Base-by-base conservation (phyloP, 108 stramenopile genomes). In the Conticribra guillardii region DNA sequence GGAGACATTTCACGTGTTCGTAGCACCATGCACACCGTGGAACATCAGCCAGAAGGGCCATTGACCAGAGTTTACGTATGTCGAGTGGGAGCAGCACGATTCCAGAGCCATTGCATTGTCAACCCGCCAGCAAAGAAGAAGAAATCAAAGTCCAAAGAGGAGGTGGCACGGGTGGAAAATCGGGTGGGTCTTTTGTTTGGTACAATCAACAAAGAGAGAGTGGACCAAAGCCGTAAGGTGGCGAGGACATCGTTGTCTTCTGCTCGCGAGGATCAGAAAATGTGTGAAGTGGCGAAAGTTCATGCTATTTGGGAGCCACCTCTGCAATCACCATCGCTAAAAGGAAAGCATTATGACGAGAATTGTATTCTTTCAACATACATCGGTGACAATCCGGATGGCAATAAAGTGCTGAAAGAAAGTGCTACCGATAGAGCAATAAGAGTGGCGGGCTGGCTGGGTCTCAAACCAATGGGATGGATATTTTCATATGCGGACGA, bases 261-360 rank as follows among this genome's bases (percentile, higher is more conserved):
- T 53, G 52, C 80, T 44, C 77, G 74, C 18, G 81, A 84, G 4
- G 83, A 80, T 30, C 34, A 77, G 15, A 85, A 87, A 33, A 90
- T 82, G 68, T 91, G 93, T 64, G 67, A 77, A n/a, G 90, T 89
- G 0, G 88, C 86, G n/a, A 91, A 89, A 70, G 89, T 94, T 11
- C 90, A 94, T 57, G 89, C 90, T n/a, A 50, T 89, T 15, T 88
- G 87, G 87, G 87, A 89, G 60, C 92, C 88, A 34, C 76, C 85
- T 0, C 19, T 46, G 71, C 84, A 81, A 71, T 69, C 62, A 30
- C 74, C 79, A 4, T 49, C 32, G 48, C n/a, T 62, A n/a, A 52
- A 74, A 7, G 77, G 74, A 49, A 63, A 23, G 55, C 68, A 67
- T 45, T 76, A 74, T 31, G 69, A 76, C 50, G 71, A 65, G 27